phyloP scores from a whole-genome alignment of 73 alveolate genomes.

The Tetrahymena borealis region DNA sequence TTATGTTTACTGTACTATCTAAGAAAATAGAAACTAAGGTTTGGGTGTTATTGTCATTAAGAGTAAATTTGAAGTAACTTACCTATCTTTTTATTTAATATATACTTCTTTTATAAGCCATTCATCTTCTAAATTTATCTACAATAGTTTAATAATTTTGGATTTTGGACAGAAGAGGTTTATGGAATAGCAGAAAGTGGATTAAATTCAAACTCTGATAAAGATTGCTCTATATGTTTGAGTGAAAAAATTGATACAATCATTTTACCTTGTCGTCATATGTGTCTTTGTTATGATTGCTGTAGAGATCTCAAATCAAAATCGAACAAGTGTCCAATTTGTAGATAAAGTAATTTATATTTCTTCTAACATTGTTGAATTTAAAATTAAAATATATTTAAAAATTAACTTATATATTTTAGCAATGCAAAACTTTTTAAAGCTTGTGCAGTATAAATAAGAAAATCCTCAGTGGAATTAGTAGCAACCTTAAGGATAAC shows the following conservation, averaged over 20 bases:
- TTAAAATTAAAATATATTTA: background rate
- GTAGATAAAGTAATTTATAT: slow-evolving; percentile 34
- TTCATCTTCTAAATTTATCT: too few relatives aligned
- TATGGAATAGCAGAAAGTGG: slow-evolving; percentile 55
- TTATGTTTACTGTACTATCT: background rate
- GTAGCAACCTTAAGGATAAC: background rate
- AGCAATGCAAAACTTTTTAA: background rate
- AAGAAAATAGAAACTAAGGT: background rate
- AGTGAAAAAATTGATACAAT: slow-evolving; percentile 57
- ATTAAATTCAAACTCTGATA: slow-evolving; percentile 13
- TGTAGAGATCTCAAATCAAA: slow-evolving; percentile 56
- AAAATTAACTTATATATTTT: background rate
- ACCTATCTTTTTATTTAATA: background rate
- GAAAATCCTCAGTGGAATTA: background rate
- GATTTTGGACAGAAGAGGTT: slow-evolving; percentile 48
- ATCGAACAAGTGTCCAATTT: slow-evolving; percentile 69
- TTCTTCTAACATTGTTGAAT: too few relatives aligned
- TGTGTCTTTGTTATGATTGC: slow-evolving; percentile 65
- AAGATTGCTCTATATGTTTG: slow-evolving; percentile 69
- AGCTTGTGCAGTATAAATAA: background rate
- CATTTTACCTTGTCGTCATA: slow-evolving; percentile 67
- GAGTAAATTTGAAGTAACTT: background rate
- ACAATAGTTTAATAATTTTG: slow-evolving; percentile 11
- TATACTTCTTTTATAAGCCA: background rate
- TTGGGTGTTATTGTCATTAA: background rate